Evolutionary conservation across 73 alveolate genomes (phyloP).

Genomic region (Paramecium biaurelia): DNA sequence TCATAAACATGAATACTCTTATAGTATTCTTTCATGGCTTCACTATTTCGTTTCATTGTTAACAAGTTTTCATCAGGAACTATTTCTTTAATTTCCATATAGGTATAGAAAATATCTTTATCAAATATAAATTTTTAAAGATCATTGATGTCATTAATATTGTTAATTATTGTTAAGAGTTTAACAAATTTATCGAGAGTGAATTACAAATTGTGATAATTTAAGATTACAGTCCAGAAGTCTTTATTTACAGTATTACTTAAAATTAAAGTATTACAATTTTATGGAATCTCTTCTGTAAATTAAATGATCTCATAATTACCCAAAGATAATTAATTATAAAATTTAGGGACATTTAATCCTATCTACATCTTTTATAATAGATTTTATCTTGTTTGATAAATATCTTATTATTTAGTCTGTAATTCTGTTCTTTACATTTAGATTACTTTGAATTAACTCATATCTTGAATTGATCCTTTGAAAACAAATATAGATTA

Average conservation of each 20-base stretch:
- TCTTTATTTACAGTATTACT: background rate
- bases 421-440: background rate
- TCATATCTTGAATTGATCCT: background rate
- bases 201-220: background rate
- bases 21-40: background rate
- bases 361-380: background rate
- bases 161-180: background rate
- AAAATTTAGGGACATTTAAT: background rate
- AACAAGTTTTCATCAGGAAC: background rate
- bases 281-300: background rate
- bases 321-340: background rate
- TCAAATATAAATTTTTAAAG: background rate
- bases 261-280: background rate
- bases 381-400: background rate
- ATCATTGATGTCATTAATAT: background rate
- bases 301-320: background rate
- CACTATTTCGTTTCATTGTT: background rate
- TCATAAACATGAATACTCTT: constrained; percentile 35
- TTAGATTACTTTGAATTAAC: background rate
- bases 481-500: constrained; percentile 1
- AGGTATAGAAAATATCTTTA: background rate
- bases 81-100: background rate
- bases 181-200: background rate
- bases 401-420: constrained; percentile 8
- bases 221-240: background rate